Base-by-base conservation (phyloP, 345 rosid genomes). In the Hibiscus trionum region DNA sequence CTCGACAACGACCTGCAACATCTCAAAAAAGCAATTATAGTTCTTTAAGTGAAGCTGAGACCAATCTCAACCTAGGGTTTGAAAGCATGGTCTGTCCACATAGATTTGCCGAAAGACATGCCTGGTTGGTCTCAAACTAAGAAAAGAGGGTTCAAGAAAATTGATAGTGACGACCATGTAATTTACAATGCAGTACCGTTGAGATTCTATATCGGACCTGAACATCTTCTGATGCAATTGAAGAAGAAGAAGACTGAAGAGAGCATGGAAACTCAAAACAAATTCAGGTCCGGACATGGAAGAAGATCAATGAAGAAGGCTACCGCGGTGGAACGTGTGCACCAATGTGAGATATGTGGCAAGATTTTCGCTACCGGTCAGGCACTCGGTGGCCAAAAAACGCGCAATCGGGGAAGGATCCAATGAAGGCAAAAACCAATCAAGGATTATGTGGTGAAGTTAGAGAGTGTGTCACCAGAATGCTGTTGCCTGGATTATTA, bases 311-410 rank as follows among this genome's bases (percentile, higher is more conserved):
- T 5, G 69, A 64, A 64, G 69, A 11, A 64, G 6, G 29, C 31
- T 21, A 66, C 39, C 7, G 17, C 7, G 37, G 47, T 39, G 44
- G 10, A 26, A 7, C 26, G 19, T 7, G 53, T 21, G 31, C 55
- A 65, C 55, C 33, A 44, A 44, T 65, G 33, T 44, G 55, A 65
- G 69, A 65, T 65, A 21, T 65, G 69, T 44, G 56, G 70, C 17
- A 46, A 46, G 57, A 46, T 11, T 1, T 66, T 66, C 14, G 11
- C 26, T 26, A 66, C 37, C 0, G 70, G 70, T 46, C 70, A 46
- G 70, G 57, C 70, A 24, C 57, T 66, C 47, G 56, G 70, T 14
- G 70, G 70, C 12, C 70, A 66, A 57, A 66, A 66, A 66, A 24
- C 19, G 1, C 4, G 8, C n/a, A 29, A 37, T 39, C 44, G 44